A percentile compares a stretch with the other conserved stretches of the same genome.
Evolutionary conservation across 352 stramenopile species (phyloP).

Genomic region (Elongisporangium undulatum): DNA sequence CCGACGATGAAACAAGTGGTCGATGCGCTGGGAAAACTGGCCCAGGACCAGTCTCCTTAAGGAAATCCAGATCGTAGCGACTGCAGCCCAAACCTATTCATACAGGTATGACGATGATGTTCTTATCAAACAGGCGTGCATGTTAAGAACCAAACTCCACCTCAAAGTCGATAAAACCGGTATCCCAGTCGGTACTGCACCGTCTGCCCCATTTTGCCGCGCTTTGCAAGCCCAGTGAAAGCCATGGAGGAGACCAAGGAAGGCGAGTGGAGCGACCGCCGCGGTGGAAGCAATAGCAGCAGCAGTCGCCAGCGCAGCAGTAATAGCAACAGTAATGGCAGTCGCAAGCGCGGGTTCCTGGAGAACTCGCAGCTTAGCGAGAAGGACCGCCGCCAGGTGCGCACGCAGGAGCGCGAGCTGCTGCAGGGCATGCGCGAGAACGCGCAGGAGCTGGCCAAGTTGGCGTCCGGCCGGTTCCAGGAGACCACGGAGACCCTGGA

Average conservation of each 20-base stretch:
- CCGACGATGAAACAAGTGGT: no score
- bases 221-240: neutral
- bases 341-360: constrained; percentile 43
- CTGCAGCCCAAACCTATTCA: no score
- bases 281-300: no score
- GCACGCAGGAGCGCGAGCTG: constrained; percentile 74
- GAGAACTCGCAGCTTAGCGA: constrained; percentile 65
- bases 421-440: constrained; percentile 72
- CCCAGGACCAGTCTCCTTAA: no score
- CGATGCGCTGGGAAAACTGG: no score
- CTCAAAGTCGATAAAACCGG: no score
- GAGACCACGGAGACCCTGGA: constrained; percentile 59
- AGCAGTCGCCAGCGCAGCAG: neutral
- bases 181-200: neutral
- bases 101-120: no score
- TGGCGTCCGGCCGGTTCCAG: constrained; percentile 56
- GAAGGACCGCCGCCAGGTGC: constrained; percentile 64
- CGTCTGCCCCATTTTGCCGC: neutral
- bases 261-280: neutral
- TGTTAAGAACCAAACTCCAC: no score
- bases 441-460: constrained; percentile 55
- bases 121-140: no score
- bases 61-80: no score
- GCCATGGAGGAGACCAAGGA: neutral
- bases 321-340: neutral